These are phyloP conservation scores for Neonectria punicea DNA, from an alignment of 2,329 filamentous ascomycete genomes.

Conservation along the genomic window DNA sequence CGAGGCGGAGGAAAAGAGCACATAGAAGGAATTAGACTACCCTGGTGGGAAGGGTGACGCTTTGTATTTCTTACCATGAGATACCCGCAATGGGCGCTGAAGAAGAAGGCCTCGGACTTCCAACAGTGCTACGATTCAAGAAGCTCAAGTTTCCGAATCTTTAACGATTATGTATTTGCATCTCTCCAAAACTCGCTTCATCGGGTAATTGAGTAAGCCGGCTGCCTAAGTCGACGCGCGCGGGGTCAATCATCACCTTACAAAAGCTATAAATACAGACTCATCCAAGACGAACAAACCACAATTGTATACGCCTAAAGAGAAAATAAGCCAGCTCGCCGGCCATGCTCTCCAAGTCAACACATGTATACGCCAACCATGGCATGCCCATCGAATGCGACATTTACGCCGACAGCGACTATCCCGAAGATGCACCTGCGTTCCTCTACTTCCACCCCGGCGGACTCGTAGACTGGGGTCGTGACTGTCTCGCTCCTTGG, in stretches of 20 bases:
- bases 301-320: background rate
- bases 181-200: background rate
- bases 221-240: slow-evolving; percentile 10
- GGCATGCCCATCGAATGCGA: slow-evolving; percentile 49
- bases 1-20: slow-evolving; percentile 29
- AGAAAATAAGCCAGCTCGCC: background rate
- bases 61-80: background rate
- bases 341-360: slow-evolving; percentile 43
- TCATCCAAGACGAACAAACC: background rate
- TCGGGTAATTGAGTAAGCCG: slow-evolving; percentile 18
- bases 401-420: slow-evolving; percentile 44
- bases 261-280: slow-evolving; percentile 7
- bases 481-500: slow-evolving; percentile 49
- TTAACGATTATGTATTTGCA: background rate
- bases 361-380: slow-evolving; percentile 45
- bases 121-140: background rate
- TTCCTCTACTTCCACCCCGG: slow-evolving; percentile 52
- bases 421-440: slow-evolving; percentile 40
- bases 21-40: background rate
- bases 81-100: background rate
- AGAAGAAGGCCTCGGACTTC: background rate
- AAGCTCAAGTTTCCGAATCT: background rate
- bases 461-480: slow-evolving; percentile 47
- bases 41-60: background rate
- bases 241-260: slow-evolving; percentile 1